A percentile compares a stretch with the other conserved stretches of the same genome.
These are phyloP conservation scores for Striga hermonthica DNA, from an alignment of 305 asterid species.

Conservation along the genomic window DNA sequence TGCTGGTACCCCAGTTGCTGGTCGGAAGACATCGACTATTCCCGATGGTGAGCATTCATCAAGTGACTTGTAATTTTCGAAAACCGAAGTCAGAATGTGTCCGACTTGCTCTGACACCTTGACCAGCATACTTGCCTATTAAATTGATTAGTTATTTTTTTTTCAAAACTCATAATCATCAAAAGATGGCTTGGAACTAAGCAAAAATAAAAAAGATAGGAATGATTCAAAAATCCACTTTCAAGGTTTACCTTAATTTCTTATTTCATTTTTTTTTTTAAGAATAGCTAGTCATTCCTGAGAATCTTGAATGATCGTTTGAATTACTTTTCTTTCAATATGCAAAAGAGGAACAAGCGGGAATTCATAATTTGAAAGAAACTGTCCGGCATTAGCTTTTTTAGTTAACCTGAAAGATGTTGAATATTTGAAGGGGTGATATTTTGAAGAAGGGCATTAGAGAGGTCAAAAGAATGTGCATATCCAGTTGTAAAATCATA, in stretches of 20 bases:
- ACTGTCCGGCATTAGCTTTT: not conserved
- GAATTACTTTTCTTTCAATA: no score
- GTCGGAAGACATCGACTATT: slow-evolving; percentile 57
- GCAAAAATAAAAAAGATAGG: not conserved
- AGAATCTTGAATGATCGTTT: no score
- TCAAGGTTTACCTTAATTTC: no score
- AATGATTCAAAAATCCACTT: not conserved
- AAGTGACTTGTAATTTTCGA: slow-evolving; percentile 83
- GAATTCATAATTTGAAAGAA: not conserved
- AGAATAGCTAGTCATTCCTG: no score
- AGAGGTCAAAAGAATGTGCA: no score
- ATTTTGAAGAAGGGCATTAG: no score
- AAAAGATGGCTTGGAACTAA: slow-evolving; percentile 3
- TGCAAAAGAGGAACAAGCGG: not conserved
- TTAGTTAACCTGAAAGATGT: not conserved
- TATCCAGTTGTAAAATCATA: no score
- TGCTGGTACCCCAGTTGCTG: slow-evolving; percentile 67
- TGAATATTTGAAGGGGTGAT: no score
- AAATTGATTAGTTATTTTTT: slow-evolving; percentile 17
- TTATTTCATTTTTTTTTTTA: no score
- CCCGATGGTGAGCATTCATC: slow-evolving; percentile 77
- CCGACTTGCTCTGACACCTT: slow-evolving; percentile 80
- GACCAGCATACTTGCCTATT: slow-evolving; percentile 76
- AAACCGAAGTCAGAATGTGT: slow-evolving; percentile 60
- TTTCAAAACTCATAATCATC: slow-evolving; percentile 22